Conservation (phyloP, 2,329 filamentous ascomycete genomes). For the Trichoderma sp. region DNA sequence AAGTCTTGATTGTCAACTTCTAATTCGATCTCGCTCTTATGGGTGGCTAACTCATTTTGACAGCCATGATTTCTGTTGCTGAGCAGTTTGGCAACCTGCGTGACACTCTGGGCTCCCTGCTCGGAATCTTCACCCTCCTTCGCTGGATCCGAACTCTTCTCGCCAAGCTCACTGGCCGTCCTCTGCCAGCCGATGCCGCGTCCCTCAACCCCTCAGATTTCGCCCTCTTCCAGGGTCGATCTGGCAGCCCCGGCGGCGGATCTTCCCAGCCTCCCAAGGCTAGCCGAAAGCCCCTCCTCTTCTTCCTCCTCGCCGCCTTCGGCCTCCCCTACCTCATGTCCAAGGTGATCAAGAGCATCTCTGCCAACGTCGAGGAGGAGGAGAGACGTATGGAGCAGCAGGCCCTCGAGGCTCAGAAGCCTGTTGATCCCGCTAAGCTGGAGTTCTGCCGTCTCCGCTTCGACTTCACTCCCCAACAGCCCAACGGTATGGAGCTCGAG, state of each 20-base stretch:
- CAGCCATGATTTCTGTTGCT: constrained; percentile 98
- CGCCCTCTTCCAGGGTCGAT: constrained; percentile 77
- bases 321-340: constrained; percentile 95
- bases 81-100: constrained; percentile 94
- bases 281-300: constrained; percentile 91
- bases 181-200: constrained; percentile 80
- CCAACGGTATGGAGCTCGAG: constrained; percentile 74
- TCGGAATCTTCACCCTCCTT: constrained; percentile 94
- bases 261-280: constrained; percentile 65
- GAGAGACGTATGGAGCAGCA: constrained; percentile 56
- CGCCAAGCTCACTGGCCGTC: constrained; percentile 88
- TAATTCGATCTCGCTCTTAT: too few species aligned
- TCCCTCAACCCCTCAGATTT: constrained; percentile 89
- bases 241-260: constrained; percentile 53
- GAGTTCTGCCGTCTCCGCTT: constrained; percentile 95
- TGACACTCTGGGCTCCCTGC: constrained; percentile 86
- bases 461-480: constrained; percentile 79
- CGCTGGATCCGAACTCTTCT: constrained; percentile 90
- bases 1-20: constrained; percentile 36
- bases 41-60: neutral
- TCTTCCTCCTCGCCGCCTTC: constrained; percentile 92
- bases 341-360: constrained; percentile 85
- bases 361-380: constrained; percentile 81
- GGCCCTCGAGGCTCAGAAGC: constrained; percentile 49
- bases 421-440: constrained; percentile 82